phyloP scores from a whole-genome alignment of 805 yeast species.

The Hanseniaspora nectarophila region DNA sequence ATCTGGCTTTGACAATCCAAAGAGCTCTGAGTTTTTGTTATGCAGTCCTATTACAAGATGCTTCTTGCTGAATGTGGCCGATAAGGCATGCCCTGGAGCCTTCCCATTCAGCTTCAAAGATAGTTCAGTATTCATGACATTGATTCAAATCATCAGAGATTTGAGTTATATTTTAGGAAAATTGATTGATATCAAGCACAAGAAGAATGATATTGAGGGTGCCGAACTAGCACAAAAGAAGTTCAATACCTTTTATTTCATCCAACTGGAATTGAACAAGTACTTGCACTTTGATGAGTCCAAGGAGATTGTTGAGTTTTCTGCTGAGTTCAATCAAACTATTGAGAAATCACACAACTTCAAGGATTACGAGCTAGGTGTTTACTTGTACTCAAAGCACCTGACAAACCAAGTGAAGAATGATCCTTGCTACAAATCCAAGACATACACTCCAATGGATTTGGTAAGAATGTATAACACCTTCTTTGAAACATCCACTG shows the following conservation, averaged over 20 bases:
- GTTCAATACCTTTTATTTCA: not conserved
- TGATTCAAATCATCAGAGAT: not conserved
- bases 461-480: not conserved
- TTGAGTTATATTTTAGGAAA: not conserved
- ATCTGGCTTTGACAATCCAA: conserved; percentile 6
- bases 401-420: not conserved
- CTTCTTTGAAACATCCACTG: conserved; percentile 10
- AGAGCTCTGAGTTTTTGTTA: not conserved
- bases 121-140: not conserved
- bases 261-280: not conserved
- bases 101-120: conserved; percentile 9
- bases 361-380: conserved; percentile 3
- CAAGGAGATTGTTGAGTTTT: not conserved
- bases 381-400: not conserved
- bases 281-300: not conserved
- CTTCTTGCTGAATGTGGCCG: conserved; percentile 8
- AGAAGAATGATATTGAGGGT: not conserved
- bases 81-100: conserved; percentile 4
- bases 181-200: not conserved
- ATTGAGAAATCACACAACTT: not conserved
- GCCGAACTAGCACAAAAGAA: not conserved
- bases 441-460: conserved; percentile 2
- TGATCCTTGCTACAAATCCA: not conserved
- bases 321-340: not conserved
- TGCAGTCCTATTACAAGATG: conserved; percentile 8